Conservation (phyloP, 2,329 filamentous ascomycete species). For the Dothidotthia symphoricarpi region DNA sequence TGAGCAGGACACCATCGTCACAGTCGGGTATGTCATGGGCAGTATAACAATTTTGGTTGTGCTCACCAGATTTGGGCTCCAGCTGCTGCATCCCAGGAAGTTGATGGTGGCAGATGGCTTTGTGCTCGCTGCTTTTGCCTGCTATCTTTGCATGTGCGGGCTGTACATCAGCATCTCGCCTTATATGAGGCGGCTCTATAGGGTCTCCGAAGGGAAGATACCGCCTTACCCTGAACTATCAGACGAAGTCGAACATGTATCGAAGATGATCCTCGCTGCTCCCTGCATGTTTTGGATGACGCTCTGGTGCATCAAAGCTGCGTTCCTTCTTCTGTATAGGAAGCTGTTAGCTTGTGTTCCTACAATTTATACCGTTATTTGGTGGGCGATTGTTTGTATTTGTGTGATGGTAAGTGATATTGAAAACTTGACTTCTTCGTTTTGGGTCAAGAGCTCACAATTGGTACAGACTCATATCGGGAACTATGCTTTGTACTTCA, state of each 20-base stretch:
- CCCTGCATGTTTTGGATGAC: constrained; percentile 42
- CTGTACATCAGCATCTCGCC: constrained; percentile 40
- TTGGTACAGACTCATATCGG: constrained; percentile 32
- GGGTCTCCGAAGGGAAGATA: constrained; percentile 20
- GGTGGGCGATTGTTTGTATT: constrained; percentile 36
- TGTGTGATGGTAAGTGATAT: constrained; percentile 31
- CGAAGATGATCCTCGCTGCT: constrained; percentile 41
- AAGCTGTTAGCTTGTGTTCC: constrained; percentile 30
- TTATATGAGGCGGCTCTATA: constrained; percentile 32
- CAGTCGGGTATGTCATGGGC: constrained; percentile 14
- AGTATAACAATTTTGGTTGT: constrained; percentile 11
- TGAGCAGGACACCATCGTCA: constrained; percentile 13
- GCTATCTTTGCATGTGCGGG: constrained; percentile 22
- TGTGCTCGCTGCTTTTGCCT: constrained; percentile 24
- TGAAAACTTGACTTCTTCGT: too few relatives aligned
- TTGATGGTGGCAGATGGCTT: constrained; percentile 13
- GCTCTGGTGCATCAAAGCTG: constrained; percentile 43
- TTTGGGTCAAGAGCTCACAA: neutral
- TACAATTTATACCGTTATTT: constrained; percentile 29
- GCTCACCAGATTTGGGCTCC: constrained; percentile 9
- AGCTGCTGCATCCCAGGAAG: constrained; percentile 4
- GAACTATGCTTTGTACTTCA: constrained; percentile 37
- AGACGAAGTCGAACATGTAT: constrained; percentile 29
- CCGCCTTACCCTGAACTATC: constrained; percentile 26
- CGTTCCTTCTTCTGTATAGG: constrained; percentile 40